A percentile compares a stretch with the other conserved stretches of the same genome.
phyloP scores from a whole-genome alignment of 2,329 filamentous ascomycete genomes.

The Dothideomycetes sp. region DNA sequence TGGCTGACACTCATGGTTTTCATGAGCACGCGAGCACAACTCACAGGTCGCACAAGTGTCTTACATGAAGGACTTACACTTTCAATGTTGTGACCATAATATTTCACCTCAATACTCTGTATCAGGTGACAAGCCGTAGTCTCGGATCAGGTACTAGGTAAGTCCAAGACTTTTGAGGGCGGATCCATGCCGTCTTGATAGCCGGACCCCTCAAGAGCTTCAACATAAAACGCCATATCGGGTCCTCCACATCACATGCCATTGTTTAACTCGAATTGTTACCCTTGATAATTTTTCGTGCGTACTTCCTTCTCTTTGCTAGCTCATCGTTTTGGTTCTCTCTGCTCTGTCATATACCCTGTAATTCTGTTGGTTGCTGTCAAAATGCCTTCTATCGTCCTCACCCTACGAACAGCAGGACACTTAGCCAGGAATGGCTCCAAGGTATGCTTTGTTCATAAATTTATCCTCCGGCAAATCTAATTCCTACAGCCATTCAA shows the following conservation, averaged over 20 bases:
- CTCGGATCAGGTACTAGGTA: no score
- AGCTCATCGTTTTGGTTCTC: not conserved
- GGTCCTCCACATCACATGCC: constrained; percentile 13
- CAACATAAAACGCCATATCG: no score
- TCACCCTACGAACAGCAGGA: constrained; percentile 18
- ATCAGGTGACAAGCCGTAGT: no score
- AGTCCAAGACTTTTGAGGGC: no score
- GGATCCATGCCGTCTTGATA: not conserved
- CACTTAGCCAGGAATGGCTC: constrained; percentile 18
- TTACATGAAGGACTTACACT: no score
- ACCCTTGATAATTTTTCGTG: no score
- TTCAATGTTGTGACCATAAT: no score
- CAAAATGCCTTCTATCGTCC: constrained; percentile 14
- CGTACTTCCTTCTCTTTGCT: not conserved
- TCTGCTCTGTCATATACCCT: not conserved
- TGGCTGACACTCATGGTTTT: no score
- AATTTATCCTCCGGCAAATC: constrained; percentile 1
- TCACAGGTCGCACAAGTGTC: no score
- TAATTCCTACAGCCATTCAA: constrained; percentile 15
- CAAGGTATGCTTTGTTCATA: constrained; percentile 6
- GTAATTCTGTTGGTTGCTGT: not conserved
- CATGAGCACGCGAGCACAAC: no score
- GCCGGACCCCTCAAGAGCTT: no score
- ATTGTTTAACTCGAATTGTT: constrained; percentile 7
- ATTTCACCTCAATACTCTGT: no score